Evolutionary conservation across 2,329 filamentous ascomycete genomes (phyloP).

Genomic region (Cercospora brassicicola): DNA sequence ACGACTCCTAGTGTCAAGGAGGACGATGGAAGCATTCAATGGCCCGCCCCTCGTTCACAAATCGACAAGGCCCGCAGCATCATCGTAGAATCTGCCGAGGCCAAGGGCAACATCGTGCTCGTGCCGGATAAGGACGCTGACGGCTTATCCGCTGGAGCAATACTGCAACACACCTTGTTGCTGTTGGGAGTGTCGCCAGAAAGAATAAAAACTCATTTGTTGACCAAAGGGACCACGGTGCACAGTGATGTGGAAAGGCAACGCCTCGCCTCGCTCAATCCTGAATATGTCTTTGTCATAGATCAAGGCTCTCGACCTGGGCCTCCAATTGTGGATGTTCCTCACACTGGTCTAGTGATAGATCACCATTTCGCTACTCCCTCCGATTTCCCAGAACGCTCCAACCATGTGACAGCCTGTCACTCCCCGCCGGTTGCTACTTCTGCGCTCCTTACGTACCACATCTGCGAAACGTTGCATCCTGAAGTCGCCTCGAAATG

Average conservation of each 20-base stretch:
- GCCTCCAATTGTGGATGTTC: conserved; percentile 54
- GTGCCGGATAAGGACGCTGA: conserved; percentile 70
- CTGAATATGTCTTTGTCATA: conserved; percentile 62
- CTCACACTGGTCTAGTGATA: conserved; percentile 59
- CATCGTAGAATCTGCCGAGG: conserved; percentile 57
- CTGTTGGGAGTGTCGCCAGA: conserved; percentile 57
- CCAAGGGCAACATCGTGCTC: conserved; percentile 57
- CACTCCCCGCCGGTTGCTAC: conserved; percentile 66
- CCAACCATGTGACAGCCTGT: conserved; percentile 62
- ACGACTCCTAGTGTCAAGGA: conserved; percentile 45
- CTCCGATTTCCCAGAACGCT: conserved; percentile 58
- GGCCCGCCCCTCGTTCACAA: conserved; percentile 61
- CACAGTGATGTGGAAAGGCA: conserved; percentile 56
- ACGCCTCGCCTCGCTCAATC: conserved; percentile 53
- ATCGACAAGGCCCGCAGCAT: conserved; percentile 58
- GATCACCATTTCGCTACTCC: conserved; percentile 62
- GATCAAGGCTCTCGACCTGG: conserved; percentile 64
- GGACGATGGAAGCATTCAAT: conserved; percentile 53
- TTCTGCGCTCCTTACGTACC: conserved; percentile 63
- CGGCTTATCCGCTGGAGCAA: conserved; percentile 64
- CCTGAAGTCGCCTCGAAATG: conserved; percentile 51
- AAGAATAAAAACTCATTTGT: conserved; percentile 59
- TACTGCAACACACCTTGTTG: conserved; percentile 60
- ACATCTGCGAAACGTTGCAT: conserved; percentile 61
- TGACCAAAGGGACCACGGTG: conserved; percentile 60